These are phyloP conservation scores for Vitis hybrid DNA, from an alignment of 177 flowering plant genomes.

Conservation along the genomic window DNA sequence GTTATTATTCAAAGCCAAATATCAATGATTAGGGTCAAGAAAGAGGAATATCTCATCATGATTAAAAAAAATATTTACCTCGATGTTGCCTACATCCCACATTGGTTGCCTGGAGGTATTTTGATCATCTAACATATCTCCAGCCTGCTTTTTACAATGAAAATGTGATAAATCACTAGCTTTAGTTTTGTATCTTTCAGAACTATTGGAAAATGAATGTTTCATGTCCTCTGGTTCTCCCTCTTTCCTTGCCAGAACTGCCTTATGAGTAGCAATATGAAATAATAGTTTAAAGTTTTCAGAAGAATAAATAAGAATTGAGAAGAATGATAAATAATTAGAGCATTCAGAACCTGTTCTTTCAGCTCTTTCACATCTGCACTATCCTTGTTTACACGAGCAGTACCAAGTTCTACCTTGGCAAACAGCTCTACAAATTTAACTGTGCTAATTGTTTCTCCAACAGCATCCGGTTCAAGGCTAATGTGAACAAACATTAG, in stretches of 20 bases:
- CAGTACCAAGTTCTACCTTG: constrained; percentile 94
- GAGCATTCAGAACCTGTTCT: constrained; percentile 61
- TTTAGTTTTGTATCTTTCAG: constrained; percentile 30
- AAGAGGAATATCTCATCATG: background rate
- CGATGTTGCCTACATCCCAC: constrained; percentile 61
- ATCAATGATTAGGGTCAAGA: background rate
- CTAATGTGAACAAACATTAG: constrained; percentile 96
- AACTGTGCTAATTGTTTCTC: constrained; percentile 88
- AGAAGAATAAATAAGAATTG: background rate
- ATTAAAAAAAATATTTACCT: constrained; percentile 31
- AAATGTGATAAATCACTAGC: constrained; percentile 30
- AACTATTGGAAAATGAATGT: constrained; percentile 21
- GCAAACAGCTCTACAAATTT: constrained; percentile 95
- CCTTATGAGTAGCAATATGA: constrained; percentile 82
- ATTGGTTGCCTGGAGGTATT: constrained; percentile 44
- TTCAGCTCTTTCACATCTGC: constrained; percentile 82
- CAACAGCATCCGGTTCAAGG: constrained; percentile 80
- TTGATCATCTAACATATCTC: constrained; percentile 18
- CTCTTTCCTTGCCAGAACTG: constrained; percentile 57
- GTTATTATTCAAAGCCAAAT: background rate
- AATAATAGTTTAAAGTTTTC: constrained; percentile 3
- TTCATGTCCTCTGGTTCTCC: constrained; percentile 27
- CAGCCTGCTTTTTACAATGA: constrained; percentile 25
- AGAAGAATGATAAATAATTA: background rate
- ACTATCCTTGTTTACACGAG: constrained; percentile 72